These are phyloP conservation scores for Sanguinoderma infundibulare DNA, from an alignment of 1,284 basidiomycete genomes.

Conservation along the genomic window DNA sequence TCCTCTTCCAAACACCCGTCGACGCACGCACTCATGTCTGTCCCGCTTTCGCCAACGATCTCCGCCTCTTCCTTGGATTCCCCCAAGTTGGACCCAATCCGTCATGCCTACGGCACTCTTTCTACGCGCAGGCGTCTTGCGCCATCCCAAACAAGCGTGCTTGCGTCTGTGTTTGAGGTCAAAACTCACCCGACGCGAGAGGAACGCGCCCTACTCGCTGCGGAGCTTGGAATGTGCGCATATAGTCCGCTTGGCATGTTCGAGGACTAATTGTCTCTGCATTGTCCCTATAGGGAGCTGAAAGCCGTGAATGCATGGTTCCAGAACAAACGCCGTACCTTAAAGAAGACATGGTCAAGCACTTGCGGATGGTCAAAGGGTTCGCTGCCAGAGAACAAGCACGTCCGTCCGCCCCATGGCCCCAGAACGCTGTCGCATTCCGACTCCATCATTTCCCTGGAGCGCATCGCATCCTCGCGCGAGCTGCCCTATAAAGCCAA, in stretches of 20 bases:
- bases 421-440: constrained; percentile 21
- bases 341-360: constrained; percentile 41
- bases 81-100: constrained; percentile 11
- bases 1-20: neutral
- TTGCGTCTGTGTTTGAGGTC: constrained; percentile 43
- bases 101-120: constrained; percentile 9
- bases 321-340: constrained; percentile 52
- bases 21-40: constrained; percentile 8
- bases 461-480: constrained; percentile 43
- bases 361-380: constrained; percentile 31
- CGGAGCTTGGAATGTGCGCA: constrained; percentile 47
- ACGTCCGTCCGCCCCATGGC: constrained; percentile 25
- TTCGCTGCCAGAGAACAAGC: constrained; percentile 33
- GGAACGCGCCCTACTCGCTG: constrained; percentile 46
- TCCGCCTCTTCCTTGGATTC: constrained; percentile 23
- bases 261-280: neutral
- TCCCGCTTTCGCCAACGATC: constrained; percentile 19
- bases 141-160: constrained; percentile 43
- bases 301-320: constrained; percentile 57
- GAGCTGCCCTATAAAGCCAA: constrained; percentile 38
- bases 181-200: constrained; percentile 49
- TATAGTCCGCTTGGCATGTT: neutral
- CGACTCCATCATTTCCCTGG: constrained; percentile 41
- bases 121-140: constrained; percentile 35
- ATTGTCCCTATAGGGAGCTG: constrained; percentile 40